Evolutionary conservation across 768 basidiomycete genomes (phyloP).

Genomic region (Candolleomyces eurysporus): DNA sequence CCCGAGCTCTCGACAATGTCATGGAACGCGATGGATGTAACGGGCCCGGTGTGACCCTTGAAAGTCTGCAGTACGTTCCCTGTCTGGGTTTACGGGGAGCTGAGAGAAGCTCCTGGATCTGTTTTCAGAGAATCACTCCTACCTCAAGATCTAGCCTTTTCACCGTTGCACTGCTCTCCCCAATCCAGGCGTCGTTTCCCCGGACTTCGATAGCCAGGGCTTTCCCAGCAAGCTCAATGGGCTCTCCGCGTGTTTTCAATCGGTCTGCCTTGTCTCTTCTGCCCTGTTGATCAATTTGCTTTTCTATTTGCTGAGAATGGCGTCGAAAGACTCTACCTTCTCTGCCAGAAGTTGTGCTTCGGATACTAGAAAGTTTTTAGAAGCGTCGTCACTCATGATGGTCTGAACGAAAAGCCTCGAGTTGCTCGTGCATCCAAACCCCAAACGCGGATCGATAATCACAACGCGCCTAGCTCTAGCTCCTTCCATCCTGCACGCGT

Average conservation of each 20-base stretch:
- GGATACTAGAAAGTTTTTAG: slow-evolving; percentile 68
- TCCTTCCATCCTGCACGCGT: neutral
- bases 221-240: slow-evolving; percentile 74
- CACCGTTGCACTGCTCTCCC: slow-evolving; percentile 77
- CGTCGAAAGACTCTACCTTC: slow-evolving; percentile 40
- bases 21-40: slow-evolving; percentile 77
- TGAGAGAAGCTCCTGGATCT: neutral
- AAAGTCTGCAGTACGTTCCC: slow-evolving; percentile 76
- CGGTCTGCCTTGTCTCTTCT: slow-evolving; percentile 70
- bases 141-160: slow-evolving; percentile 80
- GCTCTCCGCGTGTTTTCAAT: slow-evolving; percentile 71
- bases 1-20: slow-evolving; percentile 37
- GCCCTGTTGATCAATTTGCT: slow-evolving; percentile 40
- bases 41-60: slow-evolving; percentile 86
- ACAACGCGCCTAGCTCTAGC: neutral
- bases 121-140: slow-evolving; percentile 8
- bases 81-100: slow-evolving; percentile 47
- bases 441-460: no score
- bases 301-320: slow-evolving; percentile 2
- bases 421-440: neutral
- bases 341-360: slow-evolving; percentile 68
- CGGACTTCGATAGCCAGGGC: slow-evolving; percentile 68
- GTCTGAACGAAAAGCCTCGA: neutral
- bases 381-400: slow-evolving; percentile 18
- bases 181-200: slow-evolving; percentile 77